Conservation (phyloP, 1,139 yeast genomes). For the Lodderomyces elongisporus region DNA sequence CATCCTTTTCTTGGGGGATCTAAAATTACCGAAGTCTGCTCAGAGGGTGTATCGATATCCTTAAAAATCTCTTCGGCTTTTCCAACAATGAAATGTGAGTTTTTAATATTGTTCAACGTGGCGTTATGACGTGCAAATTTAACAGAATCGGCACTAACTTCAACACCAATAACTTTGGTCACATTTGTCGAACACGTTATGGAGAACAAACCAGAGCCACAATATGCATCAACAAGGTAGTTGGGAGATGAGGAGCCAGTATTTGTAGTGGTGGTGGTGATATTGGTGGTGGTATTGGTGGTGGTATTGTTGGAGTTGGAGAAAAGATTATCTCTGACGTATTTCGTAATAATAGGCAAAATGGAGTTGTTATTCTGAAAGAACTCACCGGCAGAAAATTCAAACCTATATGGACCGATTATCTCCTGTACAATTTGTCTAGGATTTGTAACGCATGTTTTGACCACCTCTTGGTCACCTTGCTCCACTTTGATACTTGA, state of each 20-base stretch:
- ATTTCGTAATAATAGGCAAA: conserved; percentile 71
- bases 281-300: too few relatives aligned
- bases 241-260: conserved; percentile 47
- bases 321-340: conserved; percentile 66
- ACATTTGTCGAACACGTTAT: conserved; percentile 80
- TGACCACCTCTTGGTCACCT: conserved; percentile 20
- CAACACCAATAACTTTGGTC: conserved; percentile 85
- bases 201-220: conserved; percentile 94
- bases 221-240: conserved; percentile 90
- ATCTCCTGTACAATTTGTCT: conserved; percentile 78
- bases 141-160: conserved; percentile 87
- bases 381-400: conserved; percentile 90
- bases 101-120: conserved; percentile 61
- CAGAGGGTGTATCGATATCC: conserved; percentile 64
- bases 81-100: conserved; percentile 83
- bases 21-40: conserved; percentile 78
- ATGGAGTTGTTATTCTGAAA: conserved; percentile 95
- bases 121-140: conserved; percentile 84
- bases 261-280: too few relatives aligned
- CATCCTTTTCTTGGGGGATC: conserved; percentile 99
- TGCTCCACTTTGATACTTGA: conserved; percentile 21
- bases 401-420: conserved; percentile 68
- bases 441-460: conserved; percentile 62
- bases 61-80: conserved; percentile 88
- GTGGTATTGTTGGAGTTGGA: too few relatives aligned